These are phyloP conservation scores for Scedosporium minutisporum DNA, from an alignment of 2,329 filamentous ascomycete genomes.

Conservation along the genomic window DNA sequence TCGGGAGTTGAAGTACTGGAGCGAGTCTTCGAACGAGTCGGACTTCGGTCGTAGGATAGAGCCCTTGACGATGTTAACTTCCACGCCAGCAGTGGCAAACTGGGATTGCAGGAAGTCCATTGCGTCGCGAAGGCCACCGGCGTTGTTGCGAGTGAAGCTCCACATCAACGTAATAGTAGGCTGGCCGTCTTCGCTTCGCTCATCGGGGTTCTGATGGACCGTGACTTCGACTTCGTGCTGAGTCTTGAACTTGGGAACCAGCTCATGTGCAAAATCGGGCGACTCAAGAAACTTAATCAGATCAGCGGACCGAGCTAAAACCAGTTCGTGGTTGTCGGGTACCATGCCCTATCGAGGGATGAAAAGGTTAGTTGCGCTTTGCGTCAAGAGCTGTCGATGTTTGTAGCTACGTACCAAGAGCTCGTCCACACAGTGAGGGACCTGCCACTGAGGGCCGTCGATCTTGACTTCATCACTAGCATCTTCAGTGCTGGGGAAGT, in stretches of 20 bases:
- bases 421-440: conserved; percentile 91
- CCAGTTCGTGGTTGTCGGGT: conserved; percentile 86
- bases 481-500: conserved; percentile 94
- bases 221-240: conserved; percentile 88
- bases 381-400: neutral
- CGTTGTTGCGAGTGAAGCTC: conserved; percentile 93
- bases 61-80: conserved; percentile 78
- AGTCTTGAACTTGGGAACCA: conserved; percentile 73
- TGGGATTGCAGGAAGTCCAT: conserved; percentile 87
- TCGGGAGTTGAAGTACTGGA: conserved; percentile 96
- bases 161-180: conserved; percentile 58
- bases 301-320: conserved; percentile 66
- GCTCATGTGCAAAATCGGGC: conserved; percentile 67
- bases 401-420: conserved; percentile 56
- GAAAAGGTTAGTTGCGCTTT: conserved; percentile 14
- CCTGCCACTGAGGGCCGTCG: conserved; percentile 95
- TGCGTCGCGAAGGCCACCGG: conserved; percentile 86
- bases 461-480: conserved; percentile 94
- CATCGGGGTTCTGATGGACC: conserved; percentile 54
- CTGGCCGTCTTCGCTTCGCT: conserved; percentile 45
- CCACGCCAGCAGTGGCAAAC: conserved; percentile 80
- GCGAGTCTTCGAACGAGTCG: conserved; percentile 93
- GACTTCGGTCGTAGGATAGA: conserved; percentile 97
- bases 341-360: conserved; percentile 68
- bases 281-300: conserved; percentile 76